These are phyloP conservation scores for Annulohypoxylon nitens DNA, from an alignment of 495 filamentous ascomycete genomes.

Conservation along the genomic window DNA sequence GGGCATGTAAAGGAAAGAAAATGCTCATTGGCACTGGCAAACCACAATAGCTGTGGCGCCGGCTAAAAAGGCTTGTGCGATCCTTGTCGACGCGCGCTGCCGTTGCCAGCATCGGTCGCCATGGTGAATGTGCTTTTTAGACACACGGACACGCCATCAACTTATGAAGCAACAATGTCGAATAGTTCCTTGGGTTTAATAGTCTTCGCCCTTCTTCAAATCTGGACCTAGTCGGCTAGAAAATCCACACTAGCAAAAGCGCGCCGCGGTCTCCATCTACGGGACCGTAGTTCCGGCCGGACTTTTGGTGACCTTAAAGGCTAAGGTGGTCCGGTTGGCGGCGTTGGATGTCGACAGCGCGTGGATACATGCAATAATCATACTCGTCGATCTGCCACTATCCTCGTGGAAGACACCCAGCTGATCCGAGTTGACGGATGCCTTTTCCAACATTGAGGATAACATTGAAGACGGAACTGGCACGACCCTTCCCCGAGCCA, in stretches of 20 bases:
- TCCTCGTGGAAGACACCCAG: slow-evolving; percentile 6
- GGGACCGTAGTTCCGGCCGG: not conserved
- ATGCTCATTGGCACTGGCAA: slow-evolving; percentile 18
- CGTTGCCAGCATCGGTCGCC: slow-evolving; percentile 1
- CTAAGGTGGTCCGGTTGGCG: not conserved
- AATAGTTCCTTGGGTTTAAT: not conserved
- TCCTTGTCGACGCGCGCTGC: slow-evolving; percentile 26
- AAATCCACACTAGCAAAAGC: slow-evolving; percentile 2
- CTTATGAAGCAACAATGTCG: not conserved
- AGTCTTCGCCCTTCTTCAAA: slow-evolving; percentile 3
- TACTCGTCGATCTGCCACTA: slow-evolving; percentile 22
- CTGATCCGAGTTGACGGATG: slow-evolving; percentile 20
- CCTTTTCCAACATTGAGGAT: slow-evolving; percentile 19
- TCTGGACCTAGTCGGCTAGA: not conserved
- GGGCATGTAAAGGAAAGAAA: not conserved
- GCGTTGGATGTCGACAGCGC: slow-evolving; percentile 9
- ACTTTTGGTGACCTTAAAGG: not conserved
- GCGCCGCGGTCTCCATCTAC: not conserved
- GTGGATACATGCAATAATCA: slow-evolving; percentile 7
- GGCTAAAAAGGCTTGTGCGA: slow-evolving; percentile 35
- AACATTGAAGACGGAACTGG: slow-evolving; percentile 18
- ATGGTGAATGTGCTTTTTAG: slow-evolving; percentile 5
- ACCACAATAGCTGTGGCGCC: slow-evolving; percentile 16
- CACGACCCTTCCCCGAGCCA: slow-evolving; percentile 29
- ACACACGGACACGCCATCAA: slow-evolving; percentile 2